Percentiles rank a stretch among this genome's conserved stretches.
Evolutionary conservation across 2,329 filamentous ascomycete species (phyloP).

Genomic region (Phaeosphaeria sp.): DNA sequence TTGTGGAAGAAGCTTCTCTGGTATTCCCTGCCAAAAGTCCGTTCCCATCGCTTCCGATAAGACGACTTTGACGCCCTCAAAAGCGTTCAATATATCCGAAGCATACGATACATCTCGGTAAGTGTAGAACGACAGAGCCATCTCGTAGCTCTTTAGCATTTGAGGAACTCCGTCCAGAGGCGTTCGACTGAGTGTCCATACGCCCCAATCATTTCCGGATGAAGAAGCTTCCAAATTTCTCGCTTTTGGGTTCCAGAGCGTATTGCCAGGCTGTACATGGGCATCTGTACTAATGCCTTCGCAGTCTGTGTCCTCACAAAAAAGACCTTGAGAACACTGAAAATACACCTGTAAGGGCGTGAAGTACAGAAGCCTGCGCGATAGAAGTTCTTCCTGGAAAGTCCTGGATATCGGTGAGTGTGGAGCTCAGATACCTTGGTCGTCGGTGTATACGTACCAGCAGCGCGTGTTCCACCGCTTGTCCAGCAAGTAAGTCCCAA

Average conservation of each 20-base stretch:
- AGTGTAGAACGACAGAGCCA: conserved; percentile 6
- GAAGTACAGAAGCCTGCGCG: not conserved
- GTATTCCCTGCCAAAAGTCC: conserved; percentile 9
- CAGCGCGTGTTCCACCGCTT: conserved; percentile 3
- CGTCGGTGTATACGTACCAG: not conserved
- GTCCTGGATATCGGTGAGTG: not conserved
- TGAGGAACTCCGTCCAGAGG: not conserved
- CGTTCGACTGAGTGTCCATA: conserved; percentile 8
- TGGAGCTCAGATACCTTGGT: too few relatives aligned
- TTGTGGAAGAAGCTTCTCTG: conserved; percentile 7
- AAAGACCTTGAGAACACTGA: conserved; percentile 1
- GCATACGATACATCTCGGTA: conserved; percentile 6
- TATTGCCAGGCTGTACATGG: conserved; percentile 1
- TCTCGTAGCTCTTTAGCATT: not conserved
- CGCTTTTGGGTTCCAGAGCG: conserved; percentile 5
- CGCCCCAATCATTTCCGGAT: not conserved
- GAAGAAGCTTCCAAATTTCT: not conserved
- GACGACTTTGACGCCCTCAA: conserved; percentile 6
- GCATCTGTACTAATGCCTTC: not conserved
- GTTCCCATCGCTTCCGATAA: conserved; percentile 6
- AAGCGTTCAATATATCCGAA: conserved; percentile 8
- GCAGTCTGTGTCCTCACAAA: conserved; percentile 1
- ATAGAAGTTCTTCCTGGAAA: conserved; percentile 2
- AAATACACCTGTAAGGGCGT: conserved; percentile 3
- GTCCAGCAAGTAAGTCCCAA: not conserved